Evolutionary conservation across 352 stramenopile species (phyloP).

Genomic region (Globisporangium spinosum): DNA sequence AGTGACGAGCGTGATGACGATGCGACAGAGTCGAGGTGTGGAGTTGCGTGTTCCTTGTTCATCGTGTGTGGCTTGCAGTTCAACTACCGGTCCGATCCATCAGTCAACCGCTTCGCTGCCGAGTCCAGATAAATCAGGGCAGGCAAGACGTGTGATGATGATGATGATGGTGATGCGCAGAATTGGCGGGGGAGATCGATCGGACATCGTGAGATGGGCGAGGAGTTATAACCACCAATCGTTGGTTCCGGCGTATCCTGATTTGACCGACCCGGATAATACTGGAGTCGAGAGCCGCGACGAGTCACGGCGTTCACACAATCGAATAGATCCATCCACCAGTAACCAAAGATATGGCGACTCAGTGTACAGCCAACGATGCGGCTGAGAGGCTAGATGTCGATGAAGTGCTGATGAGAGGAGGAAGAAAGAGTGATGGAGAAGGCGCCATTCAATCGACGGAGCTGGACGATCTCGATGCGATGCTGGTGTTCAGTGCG

Average conservation of each 20-base stretch:
- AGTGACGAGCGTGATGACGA: constrained; percentile 14
- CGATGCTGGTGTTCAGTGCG: background rate
- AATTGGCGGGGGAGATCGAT: background rate
- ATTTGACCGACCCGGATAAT: background rate
- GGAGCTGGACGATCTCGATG: background rate
- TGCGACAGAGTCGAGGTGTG: constrained; percentile 8
- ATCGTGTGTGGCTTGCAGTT: constrained; percentile 1
- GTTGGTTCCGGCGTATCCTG: background rate
- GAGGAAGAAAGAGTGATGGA: background rate
- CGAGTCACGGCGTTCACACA: constrained; percentile 6
- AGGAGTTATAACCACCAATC: constrained; percentile 9
- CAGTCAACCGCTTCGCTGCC: background rate
- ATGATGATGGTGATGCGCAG: background rate
- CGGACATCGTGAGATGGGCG: background rate
- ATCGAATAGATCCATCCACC: background rate
- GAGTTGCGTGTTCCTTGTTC: constrained; percentile 6
- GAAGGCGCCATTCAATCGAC: background rate
- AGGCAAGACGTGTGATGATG: background rate
- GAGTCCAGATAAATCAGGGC: background rate
- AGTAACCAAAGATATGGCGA: background rate
- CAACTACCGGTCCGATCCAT: background rate
- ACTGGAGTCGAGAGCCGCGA: background rate
- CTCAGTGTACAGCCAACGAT: background rate
- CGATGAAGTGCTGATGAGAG: background rate
- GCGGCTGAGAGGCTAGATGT: background rate